Conservation (phyloP, 2,329 filamentous ascomycete genomes). For the Ilyonectria destructans region DNA sequence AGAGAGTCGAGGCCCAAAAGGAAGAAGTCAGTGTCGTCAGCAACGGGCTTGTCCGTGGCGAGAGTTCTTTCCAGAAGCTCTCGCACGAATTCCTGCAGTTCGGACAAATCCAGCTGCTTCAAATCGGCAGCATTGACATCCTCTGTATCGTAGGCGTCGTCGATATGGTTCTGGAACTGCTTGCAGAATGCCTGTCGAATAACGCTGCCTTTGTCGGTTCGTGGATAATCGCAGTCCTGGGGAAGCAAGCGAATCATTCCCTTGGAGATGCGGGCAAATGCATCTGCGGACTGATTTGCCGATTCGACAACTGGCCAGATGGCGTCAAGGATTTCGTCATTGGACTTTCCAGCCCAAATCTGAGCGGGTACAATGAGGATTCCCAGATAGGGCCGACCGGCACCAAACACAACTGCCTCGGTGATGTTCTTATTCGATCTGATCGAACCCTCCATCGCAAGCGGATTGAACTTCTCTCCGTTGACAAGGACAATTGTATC, state of each 20-base stretch:
- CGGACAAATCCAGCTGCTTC: constrained; percentile 37
- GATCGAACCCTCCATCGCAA: constrained; percentile 71
- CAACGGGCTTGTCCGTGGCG: constrained; percentile 43
- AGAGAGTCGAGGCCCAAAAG: constrained; percentile 71
- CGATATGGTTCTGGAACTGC: constrained; percentile 61
- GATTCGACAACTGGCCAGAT: constrained; percentile 55
- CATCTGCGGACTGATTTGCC: constrained; percentile 51
- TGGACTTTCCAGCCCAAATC: constrained; percentile 7
- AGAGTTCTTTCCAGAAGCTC: constrained; percentile 50
- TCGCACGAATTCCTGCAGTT: constrained; percentile 55
- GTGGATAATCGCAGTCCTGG: constrained; percentile 58
- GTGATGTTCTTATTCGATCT: constrained; percentile 60
- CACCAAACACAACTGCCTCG: constrained; percentile 76
- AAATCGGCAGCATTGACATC: constrained; percentile 42
- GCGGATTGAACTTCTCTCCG: constrained; percentile 79
- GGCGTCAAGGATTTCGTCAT: constrained; percentile 49
- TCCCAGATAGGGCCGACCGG: constrained; percentile 58
- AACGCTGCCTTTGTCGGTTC: constrained; percentile 69
- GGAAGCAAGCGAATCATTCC: constrained; percentile 68
- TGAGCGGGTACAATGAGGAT: constrained; percentile 27
- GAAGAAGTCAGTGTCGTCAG: constrained; percentile 71
- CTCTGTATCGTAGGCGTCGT: constrained; percentile 54
- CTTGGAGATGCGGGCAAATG: constrained; percentile 59
- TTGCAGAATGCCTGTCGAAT: constrained; percentile 66
- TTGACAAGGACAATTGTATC: constrained; percentile 74